Conservation (phyloP, 2,329 filamentous ascomycete genomes). For the Fusarium sp. region DNA sequence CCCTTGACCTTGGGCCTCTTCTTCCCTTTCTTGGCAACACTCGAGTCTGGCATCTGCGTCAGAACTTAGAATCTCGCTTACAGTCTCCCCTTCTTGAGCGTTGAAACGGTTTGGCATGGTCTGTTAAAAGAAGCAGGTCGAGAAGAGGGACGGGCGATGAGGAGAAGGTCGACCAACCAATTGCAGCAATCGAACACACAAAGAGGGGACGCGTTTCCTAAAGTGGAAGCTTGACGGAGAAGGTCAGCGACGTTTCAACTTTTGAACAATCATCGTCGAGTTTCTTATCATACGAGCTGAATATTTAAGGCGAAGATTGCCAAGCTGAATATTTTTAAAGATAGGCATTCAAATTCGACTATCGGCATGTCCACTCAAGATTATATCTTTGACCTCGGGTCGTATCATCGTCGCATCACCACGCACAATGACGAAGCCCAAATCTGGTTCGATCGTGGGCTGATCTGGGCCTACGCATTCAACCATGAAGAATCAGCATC, state of each 20-base stretch:
- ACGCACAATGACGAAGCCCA: constrained; percentile 50
- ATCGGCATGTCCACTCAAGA: neutral
- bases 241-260: neutral
- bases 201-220: neutral
- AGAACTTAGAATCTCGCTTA: neutral
- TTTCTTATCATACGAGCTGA: neutral
- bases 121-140: neutral
- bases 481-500: constrained; percentile 78
- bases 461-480: constrained; percentile 82
- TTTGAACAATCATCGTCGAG: neutral
- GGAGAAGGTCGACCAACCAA: neutral
- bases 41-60: constrained; percentile 1
- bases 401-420: constrained; percentile 16
- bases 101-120: neutral
- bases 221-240: constrained; percentile 7
- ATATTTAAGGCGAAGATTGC: neutral
- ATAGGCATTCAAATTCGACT: neutral
- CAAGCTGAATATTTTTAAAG: neutral
- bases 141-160: neutral
- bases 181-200: neutral
- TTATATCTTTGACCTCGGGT: constrained; percentile 22
- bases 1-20: constrained; percentile 21
- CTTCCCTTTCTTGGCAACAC: constrained; percentile 1
- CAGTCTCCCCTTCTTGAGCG: neutral
- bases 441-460: constrained; percentile 77